Evolutionary conservation across 495 filamentous ascomycete genomes (phyloP).

Genomic region (Penicillium bovifimosum): DNA sequence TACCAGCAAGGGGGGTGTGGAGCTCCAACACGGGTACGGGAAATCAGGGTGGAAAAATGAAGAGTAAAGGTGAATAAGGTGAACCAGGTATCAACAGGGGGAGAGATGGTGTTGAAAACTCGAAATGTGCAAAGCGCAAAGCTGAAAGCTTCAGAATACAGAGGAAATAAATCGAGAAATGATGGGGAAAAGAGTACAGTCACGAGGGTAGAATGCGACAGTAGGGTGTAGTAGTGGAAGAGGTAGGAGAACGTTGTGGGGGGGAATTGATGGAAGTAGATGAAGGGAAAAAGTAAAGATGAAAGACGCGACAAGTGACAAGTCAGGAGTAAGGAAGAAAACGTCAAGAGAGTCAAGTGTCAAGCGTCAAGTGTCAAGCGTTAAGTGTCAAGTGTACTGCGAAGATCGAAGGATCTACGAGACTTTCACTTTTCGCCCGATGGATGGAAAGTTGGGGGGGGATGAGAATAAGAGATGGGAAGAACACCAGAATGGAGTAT

Average conservation of each 20-base stretch:
- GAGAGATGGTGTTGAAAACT: not conserved
- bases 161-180: not conserved
- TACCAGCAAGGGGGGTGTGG: conserved; percentile 8
- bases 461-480: not conserved
- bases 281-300: not conserved
- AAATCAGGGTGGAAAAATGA: not conserved
- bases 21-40: not conserved
- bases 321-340: conserved; percentile 1
- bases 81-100: not conserved
- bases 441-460: not conserved
- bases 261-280: not conserved
- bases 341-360: not conserved
- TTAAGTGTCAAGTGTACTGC: too few species aligned
- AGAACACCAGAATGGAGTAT: too few species aligned
- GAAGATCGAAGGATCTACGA: too few species aligned
- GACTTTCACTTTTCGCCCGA: too few species aligned
- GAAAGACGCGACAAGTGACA: not conserved
- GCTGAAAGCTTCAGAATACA: not conserved
- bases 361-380: too few species aligned
- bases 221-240: too few species aligned
- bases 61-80: not conserved
- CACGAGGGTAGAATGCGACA: too few species aligned
- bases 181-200: not conserved
- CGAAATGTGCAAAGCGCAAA: not conserved
- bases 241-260: not conserved